Percentiles rank a stretch among this genome's conserved stretches.
Evolutionary conservation across 164 flowering plant genomes (phyloP).

Genomic region (Vitis vinifera): DNA sequence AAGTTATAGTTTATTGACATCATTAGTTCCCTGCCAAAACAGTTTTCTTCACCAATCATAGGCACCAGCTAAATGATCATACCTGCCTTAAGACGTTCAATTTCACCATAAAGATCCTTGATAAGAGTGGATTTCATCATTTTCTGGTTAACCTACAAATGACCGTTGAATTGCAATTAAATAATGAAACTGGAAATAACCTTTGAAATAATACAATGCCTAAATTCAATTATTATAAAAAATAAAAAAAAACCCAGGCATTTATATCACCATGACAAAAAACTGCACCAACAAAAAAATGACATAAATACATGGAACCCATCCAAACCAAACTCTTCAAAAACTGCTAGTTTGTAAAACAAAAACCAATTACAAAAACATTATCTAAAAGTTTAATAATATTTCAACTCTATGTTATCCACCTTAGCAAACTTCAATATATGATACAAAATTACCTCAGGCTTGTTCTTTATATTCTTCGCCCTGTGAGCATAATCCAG

Average conservation of each 20-base stretch:
- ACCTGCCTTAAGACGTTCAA: conserved; percentile 95
- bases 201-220: neutral
- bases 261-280: too few relatives aligned
- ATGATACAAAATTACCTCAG: conserved; percentile 57
- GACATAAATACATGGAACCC: too few relatives aligned
- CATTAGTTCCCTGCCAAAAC: neutral
- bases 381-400: too few relatives aligned
- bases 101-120: conserved; percentile 97
- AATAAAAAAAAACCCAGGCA: neutral
- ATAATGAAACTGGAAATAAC: neutral
- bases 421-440: too few relatives aligned
- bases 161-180: neutral
- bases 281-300: too few relatives aligned
- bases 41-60: neutral
- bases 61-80: conserved; percentile 4
- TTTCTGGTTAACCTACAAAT: conserved; percentile 84
- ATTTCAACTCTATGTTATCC: too few relatives aligned
- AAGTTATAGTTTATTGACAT: neutral
- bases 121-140: conserved; percentile 98
- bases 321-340: too few relatives aligned
- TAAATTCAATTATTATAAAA: neutral
- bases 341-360: too few relatives aligned
- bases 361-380: too few relatives aligned
- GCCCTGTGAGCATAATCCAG: conserved; percentile 98
- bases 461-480: conserved; percentile 87